phyloP scores from a whole-genome alignment of 2,329 filamentous ascomycete species.

The Alternaria panax region DNA sequence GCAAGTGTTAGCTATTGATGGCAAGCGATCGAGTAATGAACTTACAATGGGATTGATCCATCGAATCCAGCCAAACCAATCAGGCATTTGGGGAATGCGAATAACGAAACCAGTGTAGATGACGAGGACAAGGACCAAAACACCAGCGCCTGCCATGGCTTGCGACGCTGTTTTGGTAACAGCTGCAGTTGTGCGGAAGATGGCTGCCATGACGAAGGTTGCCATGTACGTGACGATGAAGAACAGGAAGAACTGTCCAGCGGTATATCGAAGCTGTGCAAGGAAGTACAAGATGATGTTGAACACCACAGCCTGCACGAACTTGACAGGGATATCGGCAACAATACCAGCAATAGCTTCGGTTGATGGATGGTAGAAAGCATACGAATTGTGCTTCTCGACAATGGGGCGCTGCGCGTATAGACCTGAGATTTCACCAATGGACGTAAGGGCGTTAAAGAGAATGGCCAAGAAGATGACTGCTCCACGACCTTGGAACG shows the following conservation, averaged over 20 bases:
- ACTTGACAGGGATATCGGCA: slow-evolving; percentile 81
- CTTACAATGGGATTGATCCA: slow-evolving; percentile 70
- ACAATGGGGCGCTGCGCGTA: slow-evolving; percentile 90
- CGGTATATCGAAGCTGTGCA: slow-evolving; percentile 74
- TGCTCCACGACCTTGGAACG: slow-evolving; percentile 64
- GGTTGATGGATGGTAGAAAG: slow-evolving; percentile 85
- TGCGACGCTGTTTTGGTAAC: slow-evolving; percentile 71
- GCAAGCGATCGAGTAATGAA: not conserved
- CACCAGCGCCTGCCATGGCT: slow-evolving; percentile 62
- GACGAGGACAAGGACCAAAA: slow-evolving; percentile 69
- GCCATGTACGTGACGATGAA: slow-evolving; percentile 63
- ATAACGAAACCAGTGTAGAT: slow-evolving; percentile 74
- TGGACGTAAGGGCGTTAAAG: slow-evolving; percentile 65
- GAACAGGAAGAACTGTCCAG: slow-evolving; percentile 84
- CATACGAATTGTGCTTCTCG: slow-evolving; percentile 86
- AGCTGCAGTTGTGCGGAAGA: slow-evolving; percentile 80
- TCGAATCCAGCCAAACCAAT: slow-evolving; percentile 55
- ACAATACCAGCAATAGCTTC: slow-evolving; percentile 86
- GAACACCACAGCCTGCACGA: slow-evolving; percentile 74
- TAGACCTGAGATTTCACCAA: slow-evolving; percentile 62
- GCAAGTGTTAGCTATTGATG: not conserved
- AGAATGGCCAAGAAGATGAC: slow-evolving; percentile 68
- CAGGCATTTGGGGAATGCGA: slow-evolving; percentile 65
- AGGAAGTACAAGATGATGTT: slow-evolving; percentile 87
- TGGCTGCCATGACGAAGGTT: slow-evolving; percentile 77